A percentile compares a stretch with the other conserved stretches of the same genome.
phyloP scores from a whole-genome alignment of 208 protist genomes.

The Vickermania ingenoplastis region DNA sequence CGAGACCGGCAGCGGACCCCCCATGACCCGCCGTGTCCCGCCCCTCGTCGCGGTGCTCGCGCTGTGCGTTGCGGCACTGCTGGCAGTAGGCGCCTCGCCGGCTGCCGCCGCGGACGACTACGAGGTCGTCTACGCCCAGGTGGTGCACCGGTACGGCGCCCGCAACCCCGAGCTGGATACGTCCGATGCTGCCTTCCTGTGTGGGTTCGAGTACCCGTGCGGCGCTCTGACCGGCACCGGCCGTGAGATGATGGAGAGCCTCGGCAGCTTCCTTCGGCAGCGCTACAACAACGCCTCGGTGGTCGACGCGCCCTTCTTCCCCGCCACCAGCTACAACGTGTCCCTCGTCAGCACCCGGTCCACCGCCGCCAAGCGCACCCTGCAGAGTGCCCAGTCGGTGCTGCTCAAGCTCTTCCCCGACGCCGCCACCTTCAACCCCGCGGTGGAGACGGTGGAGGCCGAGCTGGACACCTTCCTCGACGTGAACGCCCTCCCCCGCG shows the following conservation, averaged over 20 bases:
- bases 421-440: slow-evolving; percentile 8
- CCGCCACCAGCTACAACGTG: slow-evolving; percentile 10
- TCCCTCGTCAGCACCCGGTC: slow-evolving; percentile 10
- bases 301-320: not conserved
- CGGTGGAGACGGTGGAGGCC: slow-evolving; percentile 4
- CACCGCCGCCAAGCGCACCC: slow-evolving; percentile 10
- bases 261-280: slow-evolving; percentile 11
- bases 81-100: too few species aligned
- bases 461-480: slow-evolving; percentile 2
- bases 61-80: not conserved
- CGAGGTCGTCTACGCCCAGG: slow-evolving; percentile 8
- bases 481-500: not conserved
- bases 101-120: not conserved
- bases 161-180: slow-evolving; percentile 3
- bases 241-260: slow-evolving; percentile 10
- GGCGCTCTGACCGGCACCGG: slow-evolving; percentile 11
- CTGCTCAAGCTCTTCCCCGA: slow-evolving; percentile 14
- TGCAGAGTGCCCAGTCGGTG: slow-evolving; percentile 15
- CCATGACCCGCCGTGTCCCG: not conserved
- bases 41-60: not conserved
- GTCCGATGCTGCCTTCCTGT: slow-evolving; percentile 10
- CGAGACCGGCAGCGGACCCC: not conserved
- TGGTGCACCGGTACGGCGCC: slow-evolving; percentile 22
- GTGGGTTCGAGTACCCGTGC: slow-evolving; percentile 9
- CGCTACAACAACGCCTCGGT: slow-evolving; percentile 3